Evolutionary conservation across 176 grass and related monocot species (phyloP), one percentile per base, ranked within the genome.

Genomic region (Eremochloa ophiuroides): DNA sequence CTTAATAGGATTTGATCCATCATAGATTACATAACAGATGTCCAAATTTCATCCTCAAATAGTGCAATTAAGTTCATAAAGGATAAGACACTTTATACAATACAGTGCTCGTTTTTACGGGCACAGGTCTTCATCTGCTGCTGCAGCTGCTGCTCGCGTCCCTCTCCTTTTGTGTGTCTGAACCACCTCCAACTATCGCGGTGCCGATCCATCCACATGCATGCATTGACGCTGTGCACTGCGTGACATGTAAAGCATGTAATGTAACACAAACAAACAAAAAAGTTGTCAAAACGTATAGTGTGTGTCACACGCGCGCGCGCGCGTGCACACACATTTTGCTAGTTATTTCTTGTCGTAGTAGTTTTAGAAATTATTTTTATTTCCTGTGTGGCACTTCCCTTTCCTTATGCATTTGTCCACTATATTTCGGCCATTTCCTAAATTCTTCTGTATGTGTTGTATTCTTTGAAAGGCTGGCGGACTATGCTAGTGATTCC

Each of bases 401-500:
- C 22, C 31, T 31, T 79, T 69, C 66, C 13, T 59, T 73, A 64
- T 48, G 28, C 40, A 25, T 9, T 27, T 89, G 25, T 65, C 31
- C 61, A 66, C 64, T 81, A 81, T 71, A 48, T 27, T 65, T 82
- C 69, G 17, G 67, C 15, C 28, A 75, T 87, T 81, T 66, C 70
- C 35, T 68, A 80, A 37, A 27, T 62, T 42, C 23, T 90, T 66
- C 2, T 78, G 23, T 40, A 28, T 1, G 20, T 27, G 12, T 29
- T 78, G 22, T 66, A 10, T 53, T 77, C 5, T 35, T 66, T 86
- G 47, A 72, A 71, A 83, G 96, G 96, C 82, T 99, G 96, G 96
- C 86, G 96, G 77, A 99, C 96, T 58, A 99, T 99, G 96, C 91
- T 99, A 41, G 88, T 99, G 79, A 94, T 99, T 88, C 96, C 96